phyloP scores from a whole-genome alignment of 495 filamentous ascomycete species.

The Parmelia sp. region DNA sequence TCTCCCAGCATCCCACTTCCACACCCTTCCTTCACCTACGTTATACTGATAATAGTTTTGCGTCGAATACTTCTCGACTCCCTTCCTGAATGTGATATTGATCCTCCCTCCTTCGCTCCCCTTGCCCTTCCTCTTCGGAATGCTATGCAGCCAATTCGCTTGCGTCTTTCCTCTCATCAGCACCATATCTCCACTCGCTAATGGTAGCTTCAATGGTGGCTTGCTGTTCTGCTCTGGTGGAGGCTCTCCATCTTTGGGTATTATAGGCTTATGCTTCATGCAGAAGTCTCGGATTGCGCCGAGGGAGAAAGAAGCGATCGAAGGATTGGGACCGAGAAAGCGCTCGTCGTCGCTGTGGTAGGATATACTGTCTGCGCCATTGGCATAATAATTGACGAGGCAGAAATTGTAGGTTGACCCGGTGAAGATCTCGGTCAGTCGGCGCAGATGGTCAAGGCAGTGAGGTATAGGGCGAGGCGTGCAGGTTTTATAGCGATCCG shows the following conservation, averaged over 20 bases:
- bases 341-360: slow-evolving; percentile 73
- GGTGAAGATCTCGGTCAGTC: slow-evolving; percentile 51
- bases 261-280: slow-evolving; percentile 60
- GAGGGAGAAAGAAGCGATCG: slow-evolving; percentile 65
- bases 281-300: slow-evolving; percentile 61
- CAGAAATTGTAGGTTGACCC: slow-evolving; percentile 63
- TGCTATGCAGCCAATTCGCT: slow-evolving; percentile 62
- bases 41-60: slow-evolving; percentile 73
- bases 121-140: slow-evolving; percentile 62
- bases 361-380: slow-evolving; percentile 61
- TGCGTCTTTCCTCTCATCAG: slow-evolving; percentile 67
- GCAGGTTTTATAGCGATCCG: slow-evolving; percentile 42
- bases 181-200: slow-evolving; percentile 63
- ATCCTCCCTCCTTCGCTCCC: slow-evolving; percentile 55
- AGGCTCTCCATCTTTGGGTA: slow-evolving; percentile 25
- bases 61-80: slow-evolving; percentile 56
- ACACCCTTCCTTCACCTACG: slow-evolving; percentile 58
- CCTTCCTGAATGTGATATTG: slow-evolving; percentile 68
- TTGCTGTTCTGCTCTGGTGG: slow-evolving; percentile 17
- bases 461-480: slow-evolving; percentile 56
- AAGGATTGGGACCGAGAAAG: slow-evolving; percentile 59
- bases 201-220: slow-evolving; percentile 50
- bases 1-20: slow-evolving; percentile 50
- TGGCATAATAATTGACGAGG: slow-evolving; percentile 71
- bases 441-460: slow-evolving; percentile 53